A percentile compares a stretch with the other conserved stretches of the same genome.
Conservation (phyloP, 2,329 filamentous ascomycete genomes). For the Fusarium aywerte region DNA sequence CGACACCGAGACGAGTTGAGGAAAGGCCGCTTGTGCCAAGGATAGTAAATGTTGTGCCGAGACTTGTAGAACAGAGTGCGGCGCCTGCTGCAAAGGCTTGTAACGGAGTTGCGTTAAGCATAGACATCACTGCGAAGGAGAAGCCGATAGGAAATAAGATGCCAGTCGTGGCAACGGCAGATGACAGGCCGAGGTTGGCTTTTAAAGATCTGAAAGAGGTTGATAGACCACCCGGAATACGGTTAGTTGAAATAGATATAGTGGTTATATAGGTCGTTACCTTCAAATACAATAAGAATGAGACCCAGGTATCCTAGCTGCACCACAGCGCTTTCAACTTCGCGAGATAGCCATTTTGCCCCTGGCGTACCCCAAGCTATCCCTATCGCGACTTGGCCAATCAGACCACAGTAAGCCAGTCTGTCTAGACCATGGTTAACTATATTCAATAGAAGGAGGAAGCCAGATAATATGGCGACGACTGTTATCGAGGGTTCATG, state of each 20-base stretch:
- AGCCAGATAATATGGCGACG: conserved; percentile 69
- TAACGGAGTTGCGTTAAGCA: conserved; percentile 62
- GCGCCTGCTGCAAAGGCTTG: conserved; percentile 79
- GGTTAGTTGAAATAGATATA: no score
- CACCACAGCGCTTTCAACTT: conserved; percentile 66
- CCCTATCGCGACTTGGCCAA: conserved; percentile 78
- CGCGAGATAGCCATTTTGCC: conserved; percentile 64
- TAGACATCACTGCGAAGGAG: conserved; percentile 67
- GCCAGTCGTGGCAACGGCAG: conserved; percentile 72
- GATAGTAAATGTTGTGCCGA: conserved; percentile 75
- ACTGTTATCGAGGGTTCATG: conserved; percentile 69
- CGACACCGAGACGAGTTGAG: conserved; percentile 63
- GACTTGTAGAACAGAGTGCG: conserved; percentile 76
- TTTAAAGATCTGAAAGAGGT: conserved; percentile 55
- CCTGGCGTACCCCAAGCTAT: conserved; percentile 77
- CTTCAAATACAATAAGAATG: conserved; percentile 78
- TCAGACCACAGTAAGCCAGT: conserved; percentile 73
- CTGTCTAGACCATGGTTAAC: conserved; percentile 67
- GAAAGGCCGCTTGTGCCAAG: conserved; percentile 57
- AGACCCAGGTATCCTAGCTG: conserved; percentile 78
- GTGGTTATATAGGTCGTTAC: no score
- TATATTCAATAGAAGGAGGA: conserved; percentile 71
- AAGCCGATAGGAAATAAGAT: conserved; percentile 71
- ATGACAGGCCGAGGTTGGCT: conserved; percentile 69
- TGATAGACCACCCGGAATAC: conserved; percentile 66